A percentile compares a stretch with the other conserved stretches of the same genome.
Evolutionary conservation across 257 asterid genomes (phyloP).

Genomic region (Thymus mandschuricus): DNA sequence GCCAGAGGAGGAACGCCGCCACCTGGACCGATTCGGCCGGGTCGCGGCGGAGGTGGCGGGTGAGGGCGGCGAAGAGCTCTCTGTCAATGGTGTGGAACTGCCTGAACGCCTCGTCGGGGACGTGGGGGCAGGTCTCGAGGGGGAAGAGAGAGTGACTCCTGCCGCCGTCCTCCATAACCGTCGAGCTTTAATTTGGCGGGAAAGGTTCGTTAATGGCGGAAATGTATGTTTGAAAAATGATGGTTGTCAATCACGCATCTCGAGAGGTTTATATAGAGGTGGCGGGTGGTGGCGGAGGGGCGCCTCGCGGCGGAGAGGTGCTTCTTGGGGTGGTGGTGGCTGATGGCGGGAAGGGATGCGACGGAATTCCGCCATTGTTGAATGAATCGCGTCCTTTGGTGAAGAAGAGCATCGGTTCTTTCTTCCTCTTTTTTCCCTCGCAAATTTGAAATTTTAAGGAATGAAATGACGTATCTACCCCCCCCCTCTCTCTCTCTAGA

Average conservation of each 20-base stretch:
- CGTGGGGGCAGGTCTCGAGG: constrained; percentile 27
- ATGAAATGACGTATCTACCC: background rate
- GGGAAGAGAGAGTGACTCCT: constrained; percentile 36
- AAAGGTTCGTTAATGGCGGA: too few species aligned
- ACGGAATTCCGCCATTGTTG: constrained; percentile 29
- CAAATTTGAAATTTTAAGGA: background rate
- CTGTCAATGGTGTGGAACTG: constrained; percentile 59
- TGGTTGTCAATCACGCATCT: background rate
- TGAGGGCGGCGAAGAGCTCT: constrained; percentile 39
- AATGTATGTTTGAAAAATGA: too few species aligned
- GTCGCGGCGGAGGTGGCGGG: constrained; percentile 46
- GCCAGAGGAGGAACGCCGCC: constrained; percentile 63
- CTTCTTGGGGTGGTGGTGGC: constrained; percentile 22
- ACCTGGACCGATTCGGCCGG: constrained; percentile 49
- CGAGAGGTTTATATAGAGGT: background rate
- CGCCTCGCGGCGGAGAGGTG: constrained; percentile 20
- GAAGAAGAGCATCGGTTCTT: background rate
- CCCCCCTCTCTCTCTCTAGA: background rate
- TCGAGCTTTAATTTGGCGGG: background rate
- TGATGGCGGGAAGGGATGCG: constrained; percentile 20
- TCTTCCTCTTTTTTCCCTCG: background rate
- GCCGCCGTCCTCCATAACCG: constrained; percentile 23
- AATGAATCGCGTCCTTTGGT: background rate
- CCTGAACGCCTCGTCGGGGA: constrained; percentile 54
- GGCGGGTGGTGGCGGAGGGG: constrained; percentile 25